These are phyloP conservation scores for Aspergillus aculeatinus DNA, from an alignment of 2,329 filamentous ascomycete species.

Conservation along the genomic window DNA sequence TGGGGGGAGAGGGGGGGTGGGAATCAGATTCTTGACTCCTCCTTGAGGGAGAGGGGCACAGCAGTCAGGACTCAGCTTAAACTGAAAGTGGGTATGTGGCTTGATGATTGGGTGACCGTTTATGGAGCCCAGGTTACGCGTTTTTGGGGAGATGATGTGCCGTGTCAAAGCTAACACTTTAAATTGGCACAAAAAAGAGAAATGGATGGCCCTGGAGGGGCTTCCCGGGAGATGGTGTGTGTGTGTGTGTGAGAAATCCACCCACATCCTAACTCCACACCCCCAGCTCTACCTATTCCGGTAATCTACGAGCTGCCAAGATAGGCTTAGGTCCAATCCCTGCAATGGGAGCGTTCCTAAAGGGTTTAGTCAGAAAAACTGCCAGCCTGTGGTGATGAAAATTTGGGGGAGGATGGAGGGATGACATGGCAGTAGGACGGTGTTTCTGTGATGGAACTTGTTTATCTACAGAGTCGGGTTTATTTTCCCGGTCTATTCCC, in stretches of 20 bases:
- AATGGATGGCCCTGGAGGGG: neutral
- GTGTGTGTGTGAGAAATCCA: neutral
- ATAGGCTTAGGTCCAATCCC: slow-evolving; percentile 20
- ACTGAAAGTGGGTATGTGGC: neutral
- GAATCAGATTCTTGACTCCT: slow-evolving; percentile 2
- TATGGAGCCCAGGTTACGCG: slow-evolving; percentile 21
- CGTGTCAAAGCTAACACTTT: slow-evolving; percentile 15
- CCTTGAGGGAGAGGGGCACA: slow-evolving; percentile 7
- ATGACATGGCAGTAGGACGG: no score
- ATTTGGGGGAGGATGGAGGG: no score
- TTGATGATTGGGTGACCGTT: slow-evolving; percentile 13
- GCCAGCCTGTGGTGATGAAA: no score
- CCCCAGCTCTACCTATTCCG: slow-evolving; percentile 10
- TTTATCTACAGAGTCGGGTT: neutral
- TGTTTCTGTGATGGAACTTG: neutral
- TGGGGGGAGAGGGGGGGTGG: neutral
- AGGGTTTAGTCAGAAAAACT: slow-evolving; percentile 4
- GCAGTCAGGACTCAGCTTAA: neutral
- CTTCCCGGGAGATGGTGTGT: neutral
- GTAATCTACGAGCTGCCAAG: slow-evolving; percentile 20
- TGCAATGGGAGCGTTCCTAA: slow-evolving; percentile 14
- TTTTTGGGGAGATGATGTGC: slow-evolving; percentile 25
- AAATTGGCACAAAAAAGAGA: neutral
- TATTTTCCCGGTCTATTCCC: neutral
- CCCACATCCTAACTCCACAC: neutral